These are phyloP conservation scores for Berberis vulgaris DNA, from an alignment of 164 flowering plant species.

Conservation along the genomic window DNA sequence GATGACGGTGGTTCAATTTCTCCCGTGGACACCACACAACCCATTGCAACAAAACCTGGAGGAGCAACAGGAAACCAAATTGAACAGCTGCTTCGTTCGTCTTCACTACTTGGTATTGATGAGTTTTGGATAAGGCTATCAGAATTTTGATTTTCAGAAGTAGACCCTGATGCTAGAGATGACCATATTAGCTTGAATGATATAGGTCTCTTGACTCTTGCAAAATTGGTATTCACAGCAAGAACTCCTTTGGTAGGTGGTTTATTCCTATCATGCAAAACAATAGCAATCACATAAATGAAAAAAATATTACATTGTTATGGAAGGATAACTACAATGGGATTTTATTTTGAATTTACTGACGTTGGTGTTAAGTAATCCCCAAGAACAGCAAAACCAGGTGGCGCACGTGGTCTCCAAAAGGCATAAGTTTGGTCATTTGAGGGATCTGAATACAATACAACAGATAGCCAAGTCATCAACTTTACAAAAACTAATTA, in stretches of 20 bases:
- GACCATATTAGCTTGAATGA: constrained; percentile 78
- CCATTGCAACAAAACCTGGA: constrained; percentile 82
- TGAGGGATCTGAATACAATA: constrained; percentile 38
- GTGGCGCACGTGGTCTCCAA: constrained; percentile 96
- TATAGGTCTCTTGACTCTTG: constrained; percentile 71
- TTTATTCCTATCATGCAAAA: constrained; percentile 54
- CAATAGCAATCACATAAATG: constrained; percentile 5
- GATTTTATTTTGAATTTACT: constrained; percentile 20
- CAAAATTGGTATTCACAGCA: constrained; percentile 67
- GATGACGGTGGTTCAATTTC: constrained; percentile 55
- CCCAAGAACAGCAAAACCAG: constrained; percentile 89
- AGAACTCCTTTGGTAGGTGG: constrained; percentile 92
- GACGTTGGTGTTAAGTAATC: constrained; percentile 95
- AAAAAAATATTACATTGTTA: neutral
- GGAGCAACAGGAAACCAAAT: constrained; percentile 97
- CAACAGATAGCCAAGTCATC: constrained; percentile 7
- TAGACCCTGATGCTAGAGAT: constrained; percentile 17
- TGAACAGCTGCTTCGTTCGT: constrained; percentile 34
- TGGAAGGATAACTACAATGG: neutral
- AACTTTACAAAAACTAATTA: neutral
- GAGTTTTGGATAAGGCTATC: constrained; percentile 1
- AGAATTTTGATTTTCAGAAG: constrained; percentile 14
- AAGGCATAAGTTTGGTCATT: constrained; percentile 62
- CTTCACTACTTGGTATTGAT: constrained; percentile 5
- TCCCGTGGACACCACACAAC: constrained; percentile 85